A percentile compares a stretch with the other conserved stretches of the same genome.
phyloP scores from a whole-genome alignment of 1,284 basidiomycete species.

The Caloboletus firmus region DNA sequence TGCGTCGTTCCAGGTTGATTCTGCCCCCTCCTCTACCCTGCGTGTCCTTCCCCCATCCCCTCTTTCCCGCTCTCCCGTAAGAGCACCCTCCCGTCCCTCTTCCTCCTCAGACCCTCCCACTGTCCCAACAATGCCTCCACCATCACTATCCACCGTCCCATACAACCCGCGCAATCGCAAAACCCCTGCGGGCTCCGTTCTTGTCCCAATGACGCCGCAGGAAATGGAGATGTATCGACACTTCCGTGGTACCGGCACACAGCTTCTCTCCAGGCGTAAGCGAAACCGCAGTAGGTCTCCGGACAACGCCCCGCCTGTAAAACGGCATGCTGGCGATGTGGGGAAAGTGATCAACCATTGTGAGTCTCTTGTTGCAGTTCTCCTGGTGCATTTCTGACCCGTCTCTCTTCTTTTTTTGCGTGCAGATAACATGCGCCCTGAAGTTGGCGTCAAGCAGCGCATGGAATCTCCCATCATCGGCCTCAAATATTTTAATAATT shows the following conservation, averaged over 20 bases:
- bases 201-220: conserved; percentile 60
- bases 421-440: conserved; percentile 88
- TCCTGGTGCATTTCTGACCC: not conserved
- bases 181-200: conserved; percentile 60
- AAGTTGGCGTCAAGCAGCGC: conserved; percentile 84
- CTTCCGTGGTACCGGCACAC: conserved; percentile 58
- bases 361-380: conserved; percentile 38
- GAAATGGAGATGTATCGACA: conserved; percentile 63
- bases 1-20: conserved; percentile 30
- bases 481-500: conserved; percentile 98
- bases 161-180: conserved; percentile 65
- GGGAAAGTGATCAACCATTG: conserved; percentile 73
- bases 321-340: conserved; percentile 61
- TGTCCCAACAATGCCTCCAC: conserved; percentile 28
- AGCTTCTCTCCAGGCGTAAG: conserved; percentile 55
- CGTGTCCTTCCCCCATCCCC: conserved; percentile 30
- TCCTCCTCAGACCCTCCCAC: conserved; percentile 25
- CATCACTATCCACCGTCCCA: conserved; percentile 41
- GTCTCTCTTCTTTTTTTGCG: conserved; percentile 1
- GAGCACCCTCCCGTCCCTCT: conserved; percentile 30
- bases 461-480: conserved; percentile 95
- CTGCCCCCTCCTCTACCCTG: conserved; percentile 22
- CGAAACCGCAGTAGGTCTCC: conserved; percentile 46
- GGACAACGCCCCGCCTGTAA: conserved; percentile 44
- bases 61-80: conserved; percentile 31